Base-by-base conservation (phyloP, 2,329 filamentous ascomycete genomes). In the Camillea tinctor region DNA sequence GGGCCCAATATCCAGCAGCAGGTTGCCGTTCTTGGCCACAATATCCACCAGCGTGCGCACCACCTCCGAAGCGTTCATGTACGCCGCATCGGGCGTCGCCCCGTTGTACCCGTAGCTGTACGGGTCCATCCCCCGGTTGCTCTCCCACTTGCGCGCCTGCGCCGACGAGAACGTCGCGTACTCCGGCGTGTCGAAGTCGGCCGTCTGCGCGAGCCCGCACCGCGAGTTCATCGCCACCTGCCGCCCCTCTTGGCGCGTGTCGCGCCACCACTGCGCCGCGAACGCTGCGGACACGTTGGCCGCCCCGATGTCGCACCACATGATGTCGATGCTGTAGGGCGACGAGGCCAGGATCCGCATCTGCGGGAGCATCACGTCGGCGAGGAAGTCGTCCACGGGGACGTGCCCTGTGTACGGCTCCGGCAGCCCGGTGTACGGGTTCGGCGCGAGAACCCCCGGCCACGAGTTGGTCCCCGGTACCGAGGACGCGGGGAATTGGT, bases 111-210 rank as follows among this genome's bases (percentile, higher is more conserved):
- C 84, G 64, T 87, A 87, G 62, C 75, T 79, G 66, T 77, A 86
- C 0, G 84, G 84, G 64, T 87, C 84, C 81, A 88, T 84, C 44
- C 84, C 84, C 50, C 77, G 77, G 70, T 81, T 87, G 49, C 74
- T 80, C 71, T 87, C 85, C 84, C 84, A 88, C 70, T 87, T 87
- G 24, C 82, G 75, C 30, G 74, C 69, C 69, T 84, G 82, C 8
- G 80, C 77, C 2, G 79, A 76, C 2, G 75, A 72, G 67, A 81
- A 84, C 7, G 75, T 76, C 24, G 75, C 73, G 67, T 87, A 88
- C 68, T 87, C 84, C 0, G 84, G 84, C 1, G 84, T 87, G 68
- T 87, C 84, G 64, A 86, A 87, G 72, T 87, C 71, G 4, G 68
- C 84, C 13, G 73, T 73, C 51, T 79, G 78, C 0, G 80, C 74